phyloP scores from a whole-genome alignment of 1,284 basidiomycete genomes.

The Austroboletus niveus region DNA sequence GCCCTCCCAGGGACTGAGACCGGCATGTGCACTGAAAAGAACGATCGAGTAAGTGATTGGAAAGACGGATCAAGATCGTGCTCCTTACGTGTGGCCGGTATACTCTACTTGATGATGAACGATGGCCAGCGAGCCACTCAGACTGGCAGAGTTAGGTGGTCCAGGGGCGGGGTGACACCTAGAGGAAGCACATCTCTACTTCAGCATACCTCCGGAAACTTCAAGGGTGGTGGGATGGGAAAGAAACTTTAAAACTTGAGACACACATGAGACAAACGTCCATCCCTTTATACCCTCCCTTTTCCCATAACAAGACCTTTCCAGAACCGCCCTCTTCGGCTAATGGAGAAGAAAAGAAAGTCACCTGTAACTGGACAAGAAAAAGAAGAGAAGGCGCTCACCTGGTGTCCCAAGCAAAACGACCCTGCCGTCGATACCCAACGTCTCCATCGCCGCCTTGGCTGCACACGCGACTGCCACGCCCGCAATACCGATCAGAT shows the following conservation, averaged over 20 bases:
- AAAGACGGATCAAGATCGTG: background rate
- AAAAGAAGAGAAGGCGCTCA: conserved; percentile 20
- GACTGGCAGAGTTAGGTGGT: conserved; percentile 47
- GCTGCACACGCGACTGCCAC: conserved; percentile 65
- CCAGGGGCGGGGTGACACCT: conserved; percentile 67
- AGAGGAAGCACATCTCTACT: background rate
- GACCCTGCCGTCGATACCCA: conserved; percentile 60
- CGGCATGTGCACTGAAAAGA: conserved; percentile 58
- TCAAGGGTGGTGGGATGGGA: background rate
- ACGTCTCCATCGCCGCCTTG: conserved; percentile 55
- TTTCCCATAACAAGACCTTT: conserved; percentile 59
- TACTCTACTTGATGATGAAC: conserved; percentile 50
- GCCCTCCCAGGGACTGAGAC: conserved; percentile 72
- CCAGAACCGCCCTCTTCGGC: conserved; percentile 76
- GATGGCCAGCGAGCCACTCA: conserved; percentile 53
- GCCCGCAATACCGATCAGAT: conserved; percentile 72
- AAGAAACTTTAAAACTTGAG: background rate
- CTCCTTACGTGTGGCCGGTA: conserved; percentile 53
- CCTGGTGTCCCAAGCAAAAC: conserved; percentile 75
- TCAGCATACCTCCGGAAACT: background rate
- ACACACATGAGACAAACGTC: conserved; percentile 64
- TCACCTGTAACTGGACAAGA: background rate
- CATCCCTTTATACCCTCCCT: conserved; percentile 65
- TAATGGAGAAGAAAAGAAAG: conserved; percentile 11
- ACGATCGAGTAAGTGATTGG: background rate